Base-by-base conservation (phyloP, 2,329 filamentous ascomycete genomes). In the Plenodomus biglobosus region DNA sequence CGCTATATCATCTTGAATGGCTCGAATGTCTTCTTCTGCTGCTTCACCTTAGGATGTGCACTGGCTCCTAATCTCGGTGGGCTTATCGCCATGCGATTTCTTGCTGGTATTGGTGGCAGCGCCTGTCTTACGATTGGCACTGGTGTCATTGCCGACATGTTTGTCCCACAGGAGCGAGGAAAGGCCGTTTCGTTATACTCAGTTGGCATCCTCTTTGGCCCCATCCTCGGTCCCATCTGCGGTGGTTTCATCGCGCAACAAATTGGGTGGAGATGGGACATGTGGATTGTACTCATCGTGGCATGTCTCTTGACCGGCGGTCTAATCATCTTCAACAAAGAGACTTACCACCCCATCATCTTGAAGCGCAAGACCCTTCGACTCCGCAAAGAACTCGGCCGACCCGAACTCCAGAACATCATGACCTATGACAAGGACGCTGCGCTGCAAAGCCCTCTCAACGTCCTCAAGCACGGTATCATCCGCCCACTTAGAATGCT, bases 281-380 rank as follows among this genome's bases (percentile, higher is more conserved):
- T 71, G 58, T 71, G 68, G 63, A 61, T 71, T 8, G 55, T 66
- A 0, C 55, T 70, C 40, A 69, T 70, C 4, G 59, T 55, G 1
- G 61, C 42, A 2, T 54, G 55, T 3, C 22, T 65, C 8, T 30
- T 71, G 11, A 65, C 64, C 1, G 27, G 24, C 16, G 59, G 64
- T 6, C 60, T 72, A 3, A 54, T 78, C 42, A 44, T 76, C 35
- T 65, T 75, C 50, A 64, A 75, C 56, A 59, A 64, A 11, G 79
- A 82, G 53, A 79, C 78, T 0, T 80, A 80, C 57, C 73, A 73
- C 3, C 69, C 73, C 0, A 61, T 75, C 3, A 62, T 83, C 1
- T 62, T 82, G 8, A 66, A 75, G 30, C 87, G 87, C 62, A 72
- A 72, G 85, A 73, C 88, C 0, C 81, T 79, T 0, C 78, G 78